phyloP scores from a whole-genome alignment of 768 basidiomycete species.

The Amanita molliuscula region DNA sequence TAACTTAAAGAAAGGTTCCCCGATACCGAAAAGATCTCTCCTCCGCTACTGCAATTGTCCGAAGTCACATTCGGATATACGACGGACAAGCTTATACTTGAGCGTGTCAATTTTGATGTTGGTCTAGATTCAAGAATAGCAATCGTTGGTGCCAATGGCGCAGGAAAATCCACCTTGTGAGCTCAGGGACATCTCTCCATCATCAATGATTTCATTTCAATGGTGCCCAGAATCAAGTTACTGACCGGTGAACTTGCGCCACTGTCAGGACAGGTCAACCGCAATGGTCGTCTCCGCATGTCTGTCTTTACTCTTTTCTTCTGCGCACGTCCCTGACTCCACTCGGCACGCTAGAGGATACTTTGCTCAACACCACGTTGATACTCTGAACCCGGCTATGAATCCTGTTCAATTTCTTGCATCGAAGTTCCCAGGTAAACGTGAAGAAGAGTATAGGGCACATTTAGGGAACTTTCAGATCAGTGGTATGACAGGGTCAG shows the following conservation, averaged over 20 bases:
- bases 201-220: constrained; percentile 1
- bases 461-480: constrained; percentile 98
- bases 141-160: constrained; percentile 90
- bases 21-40: constrained; percentile 95
- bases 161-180: constrained; percentile 92
- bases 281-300: constrained; percentile 89
- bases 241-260: constrained; percentile 79
- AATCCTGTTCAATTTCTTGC: constrained; percentile 93
- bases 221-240: constrained; percentile 67
- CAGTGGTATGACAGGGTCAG: constrained; percentile 86
- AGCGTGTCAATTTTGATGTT: constrained; percentile 79
- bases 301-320: constrained; percentile 24
- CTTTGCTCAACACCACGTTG: constrained; percentile 95
- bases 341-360: constrained; percentile 51
- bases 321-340: background rate
- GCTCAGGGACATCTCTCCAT: constrained; percentile 13
- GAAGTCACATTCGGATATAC: constrained; percentile 87
- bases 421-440: constrained; percentile 85
- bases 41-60: constrained; percentile 86
- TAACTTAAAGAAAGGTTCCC: constrained; percentile 52
- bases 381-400: constrained; percentile 74
- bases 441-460: constrained; percentile 90
- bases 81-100: constrained; percentile 65
- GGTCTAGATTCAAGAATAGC: constrained; percentile 93
- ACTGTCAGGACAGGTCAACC: constrained; percentile 66